Percentiles rank a stretch among this genome's conserved stretches.
Conservation (phyloP, 1,139 yeast species). For the Debaryomyces nepalensis region DNA sequence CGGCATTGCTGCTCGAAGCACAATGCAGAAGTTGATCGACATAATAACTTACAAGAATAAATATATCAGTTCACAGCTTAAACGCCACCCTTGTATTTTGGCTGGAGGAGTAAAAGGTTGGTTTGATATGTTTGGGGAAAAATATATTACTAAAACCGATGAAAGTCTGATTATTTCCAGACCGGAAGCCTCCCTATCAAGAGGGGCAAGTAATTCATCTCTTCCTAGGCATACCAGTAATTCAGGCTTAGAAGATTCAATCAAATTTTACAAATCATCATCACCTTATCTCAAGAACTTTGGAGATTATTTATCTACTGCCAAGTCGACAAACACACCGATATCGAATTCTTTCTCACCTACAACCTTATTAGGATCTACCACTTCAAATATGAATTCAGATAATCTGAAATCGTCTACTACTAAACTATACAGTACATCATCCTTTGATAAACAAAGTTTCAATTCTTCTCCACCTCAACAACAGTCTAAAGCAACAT, state of each 20-base stretch:
- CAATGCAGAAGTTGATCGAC: slow-evolving; percentile 57
- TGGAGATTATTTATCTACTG: slow-evolving; percentile 46
- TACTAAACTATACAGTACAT: background rate
- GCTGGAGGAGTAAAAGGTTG: slow-evolving; percentile 49
- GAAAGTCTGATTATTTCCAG: slow-evolving; percentile 21
- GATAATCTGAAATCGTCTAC: too few species aligned
- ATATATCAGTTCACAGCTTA: slow-evolving; percentile 41
- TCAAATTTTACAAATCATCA: slow-evolving; percentile 9
- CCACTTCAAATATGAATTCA: background rate
- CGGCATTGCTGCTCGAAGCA: slow-evolving; percentile 41
- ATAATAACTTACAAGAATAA: slow-evolving; percentile 49
- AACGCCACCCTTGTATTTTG: slow-evolving; percentile 39
- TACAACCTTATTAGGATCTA: slow-evolving; percentile 1
- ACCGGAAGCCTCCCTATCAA: slow-evolving; percentile 31
- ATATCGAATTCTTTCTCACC: slow-evolving; percentile 20
- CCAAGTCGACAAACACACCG: slow-evolving; percentile 30
- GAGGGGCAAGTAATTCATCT: slow-evolving; percentile 21
- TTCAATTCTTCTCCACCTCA: slow-evolving; percentile 17
- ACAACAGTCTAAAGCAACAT: too few species aligned
- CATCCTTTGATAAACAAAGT: background rate
- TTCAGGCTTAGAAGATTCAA: slow-evolving; percentile 13
- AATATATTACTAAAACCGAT: slow-evolving; percentile 28
- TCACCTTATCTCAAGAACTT: slow-evolving; percentile 43
- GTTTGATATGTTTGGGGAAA: slow-evolving; percentile 39
- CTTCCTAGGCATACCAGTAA: slow-evolving; percentile 19